Percentiles rank a stretch among this genome's conserved stretches.
Evolutionary conservation across 169 alveolate species (phyloP).

Genomic region (Plasmodium knowlesi): DNA sequence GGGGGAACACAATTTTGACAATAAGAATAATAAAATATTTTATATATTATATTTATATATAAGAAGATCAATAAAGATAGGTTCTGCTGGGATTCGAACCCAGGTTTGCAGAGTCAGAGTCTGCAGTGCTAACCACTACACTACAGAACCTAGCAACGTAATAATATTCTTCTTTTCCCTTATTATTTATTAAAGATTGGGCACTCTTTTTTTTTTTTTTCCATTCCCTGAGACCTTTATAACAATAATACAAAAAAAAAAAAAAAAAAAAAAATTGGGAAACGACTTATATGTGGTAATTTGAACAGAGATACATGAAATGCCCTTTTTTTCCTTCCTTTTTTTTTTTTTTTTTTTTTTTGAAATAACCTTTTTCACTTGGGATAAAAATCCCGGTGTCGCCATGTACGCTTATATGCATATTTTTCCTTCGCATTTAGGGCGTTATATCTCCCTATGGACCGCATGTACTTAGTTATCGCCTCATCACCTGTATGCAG

Average conservation of each 20-base stretch:
- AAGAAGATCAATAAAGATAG: slow-evolving; percentile 34
- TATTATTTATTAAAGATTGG: background rate
- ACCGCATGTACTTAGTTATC: background rate
- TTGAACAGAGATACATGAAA: background rate
- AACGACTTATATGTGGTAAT: background rate
- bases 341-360: background rate
- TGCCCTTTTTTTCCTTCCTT: background rate
- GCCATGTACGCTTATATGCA: background rate
- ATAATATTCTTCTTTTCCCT: no score
- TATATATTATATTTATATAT: background rate
- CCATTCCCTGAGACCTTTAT: background rate
- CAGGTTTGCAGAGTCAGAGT: slow-evolving; percentile 88
- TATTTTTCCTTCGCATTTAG: background rate
- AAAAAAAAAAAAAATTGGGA: background rate
- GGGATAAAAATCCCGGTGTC: background rate
- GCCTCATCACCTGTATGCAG: background rate
- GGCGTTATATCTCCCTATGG: background rate
- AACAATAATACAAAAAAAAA: background rate
- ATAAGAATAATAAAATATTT: no score
- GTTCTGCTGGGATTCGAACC: slow-evolving; percentile 87
- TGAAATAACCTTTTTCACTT: background rate
- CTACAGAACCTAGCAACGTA: slow-evolving; percentile 79
- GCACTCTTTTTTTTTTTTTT: background rate
- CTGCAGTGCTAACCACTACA: slow-evolving; percentile 88
- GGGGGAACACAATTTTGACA: background rate